These are phyloP conservation scores for Neurospora sp. DNA, from an alignment of 495 filamentous ascomycete species.

Conservation along the genomic window DNA sequence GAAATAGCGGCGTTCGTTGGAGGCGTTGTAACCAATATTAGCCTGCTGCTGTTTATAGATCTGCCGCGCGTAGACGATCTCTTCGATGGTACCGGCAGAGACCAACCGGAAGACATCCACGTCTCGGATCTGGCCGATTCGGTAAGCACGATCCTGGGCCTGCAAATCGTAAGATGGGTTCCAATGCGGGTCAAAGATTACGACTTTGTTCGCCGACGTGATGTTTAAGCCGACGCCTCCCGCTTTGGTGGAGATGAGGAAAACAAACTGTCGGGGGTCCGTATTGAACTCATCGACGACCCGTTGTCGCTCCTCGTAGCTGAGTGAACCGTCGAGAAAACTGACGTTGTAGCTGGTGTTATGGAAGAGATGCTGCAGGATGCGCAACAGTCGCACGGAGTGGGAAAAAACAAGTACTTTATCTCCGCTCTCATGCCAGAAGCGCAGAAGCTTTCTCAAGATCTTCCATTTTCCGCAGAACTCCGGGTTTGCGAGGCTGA, in stretches of 20 bases:
- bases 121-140: conserved; percentile 85
- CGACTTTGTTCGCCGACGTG: conserved; percentile 95
- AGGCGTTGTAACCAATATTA: conserved; percentile 93
- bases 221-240: conserved; percentile 88
- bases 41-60: conserved; percentile 99
- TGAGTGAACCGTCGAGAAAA: conserved; percentile 82
- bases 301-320: conserved; percentile 72
- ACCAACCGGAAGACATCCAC: conserved; percentile 95
- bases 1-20: conserved; percentile 87
- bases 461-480: conserved; percentile 98
- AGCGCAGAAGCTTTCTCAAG: conserved; percentile 71
- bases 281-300: conserved; percentile 88
- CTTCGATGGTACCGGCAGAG: conserved; percentile 89
- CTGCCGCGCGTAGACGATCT: conserved; percentile 93
- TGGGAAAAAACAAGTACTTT: conserved; percentile 94
- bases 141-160: conserved; percentile 92
- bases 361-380: conserved; percentile 77
- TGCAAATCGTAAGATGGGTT: conserved; percentile 91
- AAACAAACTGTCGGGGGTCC: conserved; percentile 82
- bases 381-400: conserved; percentile 72
- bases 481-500: conserved; percentile 77
- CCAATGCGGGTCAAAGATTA: conserved; percentile 96
- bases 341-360: conserved; percentile 86
- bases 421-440: conserved; percentile 83
- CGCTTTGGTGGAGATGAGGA: conserved; percentile 88